phyloP scores from a whole-genome alignment of 1,284 basidiomycete species.

The Sporisorium iseilematis-ciliati region DNA sequence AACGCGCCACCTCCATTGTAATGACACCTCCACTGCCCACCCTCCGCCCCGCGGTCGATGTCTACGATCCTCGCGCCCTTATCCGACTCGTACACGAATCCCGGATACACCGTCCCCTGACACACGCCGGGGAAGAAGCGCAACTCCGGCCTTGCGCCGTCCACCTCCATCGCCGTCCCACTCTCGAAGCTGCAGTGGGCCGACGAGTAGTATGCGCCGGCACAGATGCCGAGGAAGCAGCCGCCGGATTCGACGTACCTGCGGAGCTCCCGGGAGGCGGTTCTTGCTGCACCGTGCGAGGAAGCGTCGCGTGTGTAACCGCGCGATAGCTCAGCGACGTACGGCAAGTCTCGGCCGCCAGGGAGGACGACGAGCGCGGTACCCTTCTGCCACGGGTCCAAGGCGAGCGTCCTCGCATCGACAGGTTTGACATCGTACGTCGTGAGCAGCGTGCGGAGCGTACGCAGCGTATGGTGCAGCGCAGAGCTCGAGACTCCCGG shows the following conservation, averaged over 20 bases:
- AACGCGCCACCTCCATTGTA: slow-evolving; percentile 76
- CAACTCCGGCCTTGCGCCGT: slow-evolving; percentile 73
- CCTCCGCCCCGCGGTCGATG: slow-evolving; percentile 53
- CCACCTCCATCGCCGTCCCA: slow-evolving; percentile 73
- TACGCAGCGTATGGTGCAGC: slow-evolving; percentile 57
- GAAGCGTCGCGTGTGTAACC: slow-evolving; percentile 26
- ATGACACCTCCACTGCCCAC: slow-evolving; percentile 67
- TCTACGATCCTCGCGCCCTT: slow-evolving; percentile 70
- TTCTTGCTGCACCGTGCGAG: slow-evolving; percentile 2
- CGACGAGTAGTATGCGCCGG: slow-evolving; percentile 75
- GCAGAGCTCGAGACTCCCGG: slow-evolving; percentile 64
- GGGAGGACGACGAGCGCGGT: slow-evolving; percentile 60
- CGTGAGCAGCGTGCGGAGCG: slow-evolving; percentile 48
- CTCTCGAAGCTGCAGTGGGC: slow-evolving; percentile 73
- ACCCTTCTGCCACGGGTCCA: slow-evolving; percentile 58
- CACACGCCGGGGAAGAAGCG: slow-evolving; percentile 75
- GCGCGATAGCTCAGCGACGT: slow-evolving; percentile 47
- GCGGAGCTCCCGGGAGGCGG: slow-evolving; percentile 71
- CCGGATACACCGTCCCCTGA: slow-evolving; percentile 74
- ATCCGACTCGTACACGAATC: slow-evolving; percentile 74
- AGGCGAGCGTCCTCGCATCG: slow-evolving; percentile 47
- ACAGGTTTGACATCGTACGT: slow-evolving; percentile 63
- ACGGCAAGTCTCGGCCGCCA: slow-evolving; percentile 62
- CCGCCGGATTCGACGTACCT: slow-evolving; percentile 79
- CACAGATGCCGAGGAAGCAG: slow-evolving; percentile 77